Base-by-base conservation (phyloP, 2,329 filamentous ascomycete species). In the Verticillium zaregamsianum region DNA sequence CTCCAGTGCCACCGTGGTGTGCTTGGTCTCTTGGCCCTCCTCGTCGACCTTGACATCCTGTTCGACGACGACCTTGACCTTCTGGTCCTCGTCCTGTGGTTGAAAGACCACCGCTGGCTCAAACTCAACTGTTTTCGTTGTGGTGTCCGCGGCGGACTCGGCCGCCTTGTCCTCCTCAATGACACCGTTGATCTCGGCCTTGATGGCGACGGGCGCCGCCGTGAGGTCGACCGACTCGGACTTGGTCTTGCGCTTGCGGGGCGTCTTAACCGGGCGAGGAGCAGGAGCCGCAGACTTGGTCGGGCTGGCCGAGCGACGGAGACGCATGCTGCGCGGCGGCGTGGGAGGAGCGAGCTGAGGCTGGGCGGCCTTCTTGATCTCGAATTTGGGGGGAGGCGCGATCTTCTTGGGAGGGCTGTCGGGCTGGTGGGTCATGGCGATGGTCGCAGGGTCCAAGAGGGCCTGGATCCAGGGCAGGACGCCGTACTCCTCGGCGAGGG, bases 401-500 rank as follows among this genome's bases (percentile, higher is more conserved):
- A 97, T 97, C 64, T 83, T 86, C 78, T 92, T 93, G 66, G 88
- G 84, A 61, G 91, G 85, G 66, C 89, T 89, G 66, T 86, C 86
- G 31, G 85, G 80, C 59, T 82, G 83, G 80, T 80, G 71, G 8
- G 81, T 78, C 32, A 81, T 72, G 54, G 79, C 73, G 64, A 98
- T 96, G 32, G 93, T 89, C 65, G 89, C 81, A n/a, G 92, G 88
- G 73, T 98, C 94, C 58, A 99, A 84, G 20, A 99, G 84, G n/a
- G 95, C 95, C 61, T 87, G 87, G 68, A 99, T 92, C 95, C 95
- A 99, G 55, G 90, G 82, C 57, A 84, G 77, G 74, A 98, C 93
- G 61, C 86, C 83, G 74, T 98, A 99, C 76, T 98, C 93, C 55
- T 91, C 87, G 59, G 94, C 91, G 14, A 99, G 84, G 62, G 85